Percentiles rank a stretch among this genome's conserved stretches.
These are phyloP conservation scores for Penium margaritaceum DNA, from an alignment of 139 green algal species.

Conservation along the genomic window DNA sequence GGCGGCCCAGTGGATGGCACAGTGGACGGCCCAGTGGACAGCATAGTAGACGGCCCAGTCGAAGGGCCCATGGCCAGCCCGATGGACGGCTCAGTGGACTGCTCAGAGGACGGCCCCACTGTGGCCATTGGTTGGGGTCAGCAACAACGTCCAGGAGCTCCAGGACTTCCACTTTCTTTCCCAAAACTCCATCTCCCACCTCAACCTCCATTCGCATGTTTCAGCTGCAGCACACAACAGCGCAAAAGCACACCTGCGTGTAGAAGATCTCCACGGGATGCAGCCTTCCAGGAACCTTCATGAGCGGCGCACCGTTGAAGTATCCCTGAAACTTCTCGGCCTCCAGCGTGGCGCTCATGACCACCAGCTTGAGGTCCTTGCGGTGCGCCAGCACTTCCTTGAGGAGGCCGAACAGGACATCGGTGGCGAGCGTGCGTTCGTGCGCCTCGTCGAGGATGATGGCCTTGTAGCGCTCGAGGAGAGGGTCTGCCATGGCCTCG, in stretches of 20 bases:
- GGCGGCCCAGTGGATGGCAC: too few species aligned
- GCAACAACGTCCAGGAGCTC: not conserved
- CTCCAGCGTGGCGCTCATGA: slow-evolving; percentile 97
- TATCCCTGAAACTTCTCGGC: slow-evolving; percentile 99
- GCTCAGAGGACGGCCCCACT: too few species aligned
- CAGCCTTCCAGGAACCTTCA: slow-evolving; percentile 93
- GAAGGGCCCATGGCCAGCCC: too few species aligned
- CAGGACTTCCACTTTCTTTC: not conserved
- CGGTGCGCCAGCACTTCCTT: slow-evolving; percentile 78
- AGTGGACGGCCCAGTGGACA: too few species aligned
- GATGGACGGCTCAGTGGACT: too few species aligned
- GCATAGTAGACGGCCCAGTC: too few species aligned
- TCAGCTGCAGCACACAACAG: too few species aligned
- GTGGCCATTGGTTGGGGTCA: too few species aligned
- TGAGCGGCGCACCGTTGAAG: slow-evolving; percentile 86
- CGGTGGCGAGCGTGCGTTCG: slow-evolving; percentile 74
- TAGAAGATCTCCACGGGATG: slow-evolving; percentile 99
- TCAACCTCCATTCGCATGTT: slow-evolving; percentile 37
- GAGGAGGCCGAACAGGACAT: slow-evolving; percentile 79
- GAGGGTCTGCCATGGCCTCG: slow-evolving; percentile 59
- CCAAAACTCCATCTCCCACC: not conserved
- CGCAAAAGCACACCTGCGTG: slow-evolving; percentile 67
- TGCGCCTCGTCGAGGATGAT: slow-evolving; percentile 83
- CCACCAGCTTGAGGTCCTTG: slow-evolving; percentile 89
- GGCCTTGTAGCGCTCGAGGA: slow-evolving; percentile 55